Conservation (phyloP, 2,329 filamentous ascomycete genomes). For the Penicillium sp. region DNA sequence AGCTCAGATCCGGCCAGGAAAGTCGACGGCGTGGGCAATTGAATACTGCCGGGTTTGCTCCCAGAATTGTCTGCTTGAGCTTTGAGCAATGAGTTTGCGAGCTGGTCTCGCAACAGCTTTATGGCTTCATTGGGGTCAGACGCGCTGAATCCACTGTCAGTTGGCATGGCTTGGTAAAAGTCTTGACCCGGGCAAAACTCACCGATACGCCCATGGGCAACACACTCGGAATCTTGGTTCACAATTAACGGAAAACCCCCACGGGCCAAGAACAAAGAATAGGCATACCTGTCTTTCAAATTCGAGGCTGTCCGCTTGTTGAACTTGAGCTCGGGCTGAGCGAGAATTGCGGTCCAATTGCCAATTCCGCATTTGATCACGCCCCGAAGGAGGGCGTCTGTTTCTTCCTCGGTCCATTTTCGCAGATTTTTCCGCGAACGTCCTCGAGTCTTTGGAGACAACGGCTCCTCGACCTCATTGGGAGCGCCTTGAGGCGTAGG, state of each 20-base stretch:
- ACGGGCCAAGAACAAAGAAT: neutral
- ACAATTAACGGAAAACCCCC: constrained; percentile 3
- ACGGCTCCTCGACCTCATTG: constrained; percentile 17
- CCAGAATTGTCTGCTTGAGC: constrained; percentile 24
- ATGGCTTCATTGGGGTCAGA: constrained; percentile 34
- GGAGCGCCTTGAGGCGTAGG: constrained; percentile 2
- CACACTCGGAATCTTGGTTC: constrained; percentile 47
- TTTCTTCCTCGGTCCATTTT: constrained; percentile 59
- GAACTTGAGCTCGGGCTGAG: constrained; percentile 52
- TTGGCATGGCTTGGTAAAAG: neutral
- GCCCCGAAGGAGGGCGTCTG: constrained; percentile 51
- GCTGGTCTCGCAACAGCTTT: constrained; percentile 32
- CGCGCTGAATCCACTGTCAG: constrained; percentile 13
- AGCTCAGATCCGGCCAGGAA: constrained; percentile 12
- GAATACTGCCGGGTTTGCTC: constrained; percentile 20
- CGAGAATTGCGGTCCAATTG: constrained; percentile 58
- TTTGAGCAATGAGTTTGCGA: constrained; percentile 29
- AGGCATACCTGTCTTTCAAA: constrained; percentile 52
- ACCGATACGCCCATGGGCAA: constrained; percentile 45
- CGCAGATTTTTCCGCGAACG: constrained; percentile 46
- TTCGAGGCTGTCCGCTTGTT: constrained; percentile 55
- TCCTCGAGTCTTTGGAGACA: constrained; percentile 30
- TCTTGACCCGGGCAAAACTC: constrained; percentile 6
- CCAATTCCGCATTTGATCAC: constrained; percentile 58
- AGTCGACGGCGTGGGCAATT: constrained; percentile 21